phyloP scores from a whole-genome alignment of 805 yeast species.

The Pichia kluyveri region DNA sequence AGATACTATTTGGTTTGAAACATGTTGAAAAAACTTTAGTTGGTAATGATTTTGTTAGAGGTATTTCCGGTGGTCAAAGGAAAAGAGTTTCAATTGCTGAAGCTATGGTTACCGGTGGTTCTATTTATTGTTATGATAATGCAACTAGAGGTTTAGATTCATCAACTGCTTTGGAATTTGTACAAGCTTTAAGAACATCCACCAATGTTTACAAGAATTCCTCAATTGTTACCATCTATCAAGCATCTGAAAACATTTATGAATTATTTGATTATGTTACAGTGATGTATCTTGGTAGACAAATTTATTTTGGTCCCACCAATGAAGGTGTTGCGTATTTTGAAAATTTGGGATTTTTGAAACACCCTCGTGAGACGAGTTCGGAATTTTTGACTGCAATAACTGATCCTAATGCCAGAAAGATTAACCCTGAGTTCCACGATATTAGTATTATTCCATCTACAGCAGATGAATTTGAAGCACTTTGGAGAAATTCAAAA shows the following conservation, averaged over 20 bases:
- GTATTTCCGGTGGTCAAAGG: constrained; percentile 68
- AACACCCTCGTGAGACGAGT: constrained; percentile 57
- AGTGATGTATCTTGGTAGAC: constrained; percentile 51
- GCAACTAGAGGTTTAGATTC: constrained; percentile 67
- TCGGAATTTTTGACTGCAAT: constrained; percentile 60
- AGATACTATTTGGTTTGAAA: constrained; percentile 47
- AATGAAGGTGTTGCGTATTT: constrained; percentile 45
- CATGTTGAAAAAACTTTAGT: constrained; percentile 57
- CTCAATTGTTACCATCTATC: constrained; percentile 60
- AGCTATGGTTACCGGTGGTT: constrained; percentile 44
- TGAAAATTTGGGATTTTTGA: constrained; percentile 50
- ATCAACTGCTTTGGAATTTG: constrained; percentile 60
- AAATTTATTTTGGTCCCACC: constrained; percentile 51
- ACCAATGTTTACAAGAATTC: constrained; percentile 48
- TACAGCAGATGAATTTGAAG: constrained; percentile 49
- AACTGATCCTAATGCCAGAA: constrained; percentile 57
- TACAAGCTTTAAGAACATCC: constrained; percentile 48
- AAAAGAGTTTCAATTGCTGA: constrained; percentile 66
- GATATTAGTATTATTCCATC: constrained; percentile 39
- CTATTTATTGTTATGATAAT: constrained; percentile 57
- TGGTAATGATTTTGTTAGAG: constrained; percentile 59
- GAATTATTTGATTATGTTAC: constrained; percentile 53
- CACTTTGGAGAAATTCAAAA: constrained; percentile 49
- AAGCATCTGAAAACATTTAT: constrained; percentile 59
- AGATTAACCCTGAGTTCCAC: constrained; percentile 32